phyloP scores from a whole-genome alignment of 306 rosid genomes.

The Castanospermum australe region DNA sequence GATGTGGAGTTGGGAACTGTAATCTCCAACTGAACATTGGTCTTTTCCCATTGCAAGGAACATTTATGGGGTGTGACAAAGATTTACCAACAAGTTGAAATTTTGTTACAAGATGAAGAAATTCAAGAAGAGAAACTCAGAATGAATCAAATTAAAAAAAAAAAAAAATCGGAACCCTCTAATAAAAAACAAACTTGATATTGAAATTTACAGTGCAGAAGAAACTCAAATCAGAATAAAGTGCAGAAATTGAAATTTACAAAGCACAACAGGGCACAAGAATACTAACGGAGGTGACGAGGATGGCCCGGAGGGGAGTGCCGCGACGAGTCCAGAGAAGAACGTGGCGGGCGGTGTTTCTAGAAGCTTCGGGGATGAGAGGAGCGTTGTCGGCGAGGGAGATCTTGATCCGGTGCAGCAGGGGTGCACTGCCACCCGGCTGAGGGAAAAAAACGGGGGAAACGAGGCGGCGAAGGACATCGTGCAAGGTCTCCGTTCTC shows the following conservation, averaged over 20 bases:
- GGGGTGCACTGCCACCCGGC: constrained; percentile 18
- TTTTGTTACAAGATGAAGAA: too few species aligned
- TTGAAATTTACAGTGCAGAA: not conserved
- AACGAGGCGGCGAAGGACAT: constrained; percentile 52
- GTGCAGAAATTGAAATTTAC: not conserved
- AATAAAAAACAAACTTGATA: too few species aligned
- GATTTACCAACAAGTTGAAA: too few species aligned
- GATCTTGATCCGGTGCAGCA: constrained; percentile 64
- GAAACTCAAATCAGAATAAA: too few species aligned
- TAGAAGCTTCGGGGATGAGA: constrained; percentile 65
- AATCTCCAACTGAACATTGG: too few species aligned
- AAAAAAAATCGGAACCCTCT: too few species aligned
- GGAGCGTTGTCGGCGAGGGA: constrained; percentile 59
- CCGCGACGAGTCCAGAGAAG: constrained; percentile 81
- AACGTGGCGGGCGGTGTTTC: constrained; percentile 53
- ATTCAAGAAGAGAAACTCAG: too few species aligned
- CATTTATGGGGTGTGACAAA: too few species aligned
- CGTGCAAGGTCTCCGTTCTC: constrained; percentile 40
- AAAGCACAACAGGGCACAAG: too few species aligned
- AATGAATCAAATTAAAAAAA: too few species aligned
- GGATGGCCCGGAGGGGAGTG: constrained; percentile 67
- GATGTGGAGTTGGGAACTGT: too few species aligned
- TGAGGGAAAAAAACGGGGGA: constrained; percentile 51
- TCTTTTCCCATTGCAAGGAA: too few species aligned
- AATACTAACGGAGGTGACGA: constrained; percentile 89